Conservation (phyloP, 768 basidiomycete genomes). For the Boletus rubroflammeus region DNA sequence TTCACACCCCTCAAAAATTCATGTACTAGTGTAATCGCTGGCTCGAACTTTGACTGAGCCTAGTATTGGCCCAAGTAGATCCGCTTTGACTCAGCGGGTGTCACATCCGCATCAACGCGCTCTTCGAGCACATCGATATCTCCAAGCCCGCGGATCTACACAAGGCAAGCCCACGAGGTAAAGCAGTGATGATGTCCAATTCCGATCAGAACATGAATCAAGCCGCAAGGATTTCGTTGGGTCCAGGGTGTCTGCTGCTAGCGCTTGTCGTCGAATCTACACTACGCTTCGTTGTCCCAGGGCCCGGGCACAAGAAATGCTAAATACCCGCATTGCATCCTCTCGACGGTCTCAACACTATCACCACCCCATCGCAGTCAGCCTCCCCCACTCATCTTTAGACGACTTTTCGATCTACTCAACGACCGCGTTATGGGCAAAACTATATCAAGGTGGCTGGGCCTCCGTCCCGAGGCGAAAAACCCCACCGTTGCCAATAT, state of each 20-base stretch:
- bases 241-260: neutral
- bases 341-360: neutral
- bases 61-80: neutral
- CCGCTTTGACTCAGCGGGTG: constrained; percentile 6
- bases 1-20: neutral
- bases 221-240: neutral
- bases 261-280: neutral
- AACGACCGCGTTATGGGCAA: constrained; percentile 7
- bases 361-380: neutral
- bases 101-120: neutral
- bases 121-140: neutral
- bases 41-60: neutral
- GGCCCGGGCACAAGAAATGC: neutral
- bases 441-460: constrained; percentile 2
- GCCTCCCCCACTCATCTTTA: neutral
- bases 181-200: neutral
- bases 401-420: neutral
- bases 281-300: neutral
- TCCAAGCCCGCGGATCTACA: neutral
- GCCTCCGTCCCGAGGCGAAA: neutral
- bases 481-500: constrained; percentile 16
- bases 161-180: neutral
- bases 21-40: neutral
- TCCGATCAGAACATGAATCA: neutral
- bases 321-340: neutral